Evolutionary conservation across 2,329 filamentous ascomycete genomes (phyloP).

Genomic region (Graphilbum fragrans): DNA sequence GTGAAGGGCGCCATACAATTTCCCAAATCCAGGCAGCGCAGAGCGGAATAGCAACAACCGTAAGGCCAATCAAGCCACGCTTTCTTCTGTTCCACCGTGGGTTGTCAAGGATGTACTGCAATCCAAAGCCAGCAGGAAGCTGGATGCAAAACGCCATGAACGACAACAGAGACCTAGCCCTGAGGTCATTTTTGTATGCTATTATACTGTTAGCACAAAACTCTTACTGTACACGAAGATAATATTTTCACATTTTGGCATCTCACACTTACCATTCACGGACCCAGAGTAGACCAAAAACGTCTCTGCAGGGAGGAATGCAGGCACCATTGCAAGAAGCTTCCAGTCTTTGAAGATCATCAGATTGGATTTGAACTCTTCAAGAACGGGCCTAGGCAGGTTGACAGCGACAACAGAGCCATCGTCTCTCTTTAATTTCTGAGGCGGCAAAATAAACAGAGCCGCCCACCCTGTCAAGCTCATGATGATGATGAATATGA

Average conservation of each 20-base stretch:
- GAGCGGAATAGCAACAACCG: constrained; percentile 10
- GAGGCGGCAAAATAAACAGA: constrained; percentile 10
- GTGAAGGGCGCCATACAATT: too few species aligned
- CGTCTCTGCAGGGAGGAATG: constrained; percentile 16
- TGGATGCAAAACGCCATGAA: constrained; percentile 19
- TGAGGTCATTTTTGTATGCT: constrained; percentile 5
- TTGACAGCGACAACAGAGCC: constrained; percentile 15
- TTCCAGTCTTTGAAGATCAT: constrained; percentile 12
- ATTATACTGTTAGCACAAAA: too few species aligned
- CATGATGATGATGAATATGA: constrained; percentile 16
- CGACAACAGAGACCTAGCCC: constrained; percentile 13
- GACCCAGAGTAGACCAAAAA: constrained; percentile 21
- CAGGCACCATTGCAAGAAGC: constrained; percentile 15
- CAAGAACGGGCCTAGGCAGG: constrained; percentile 13
- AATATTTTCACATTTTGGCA: too few species aligned
- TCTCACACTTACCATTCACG: constrained; percentile 14
- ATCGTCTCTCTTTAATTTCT: constrained; percentile 15
- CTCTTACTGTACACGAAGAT: background rate
- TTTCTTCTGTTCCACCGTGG: background rate
- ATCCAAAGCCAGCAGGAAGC: constrained; percentile 15
- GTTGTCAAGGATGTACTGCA: constrained; percentile 7
- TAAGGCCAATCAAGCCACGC: background rate
- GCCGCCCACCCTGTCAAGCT: constrained; percentile 3
- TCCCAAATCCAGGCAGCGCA: constrained; percentile 18
- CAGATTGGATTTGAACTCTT: constrained; percentile 18